Evolutionary conservation across 1,139 yeast species (phyloP).

Genomic region (Candida sojae): DNA sequence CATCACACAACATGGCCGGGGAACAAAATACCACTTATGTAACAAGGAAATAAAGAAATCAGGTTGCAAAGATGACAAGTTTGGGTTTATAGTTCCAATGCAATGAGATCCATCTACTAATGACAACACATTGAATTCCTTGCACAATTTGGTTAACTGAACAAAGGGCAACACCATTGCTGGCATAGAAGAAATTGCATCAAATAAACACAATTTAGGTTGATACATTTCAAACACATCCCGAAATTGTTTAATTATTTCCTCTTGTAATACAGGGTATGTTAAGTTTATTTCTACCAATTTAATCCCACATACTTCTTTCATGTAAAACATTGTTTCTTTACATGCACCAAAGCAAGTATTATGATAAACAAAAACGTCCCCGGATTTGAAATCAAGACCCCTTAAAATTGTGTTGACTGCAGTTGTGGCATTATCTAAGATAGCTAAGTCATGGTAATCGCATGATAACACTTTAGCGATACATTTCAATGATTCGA

Average conservation of each 20-base stretch:
- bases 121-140: slow-evolving; percentile 49
- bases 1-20: slow-evolving; percentile 59
- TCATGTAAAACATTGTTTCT: slow-evolving; percentile 52
- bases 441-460: slow-evolving; percentile 46
- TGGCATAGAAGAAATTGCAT: slow-evolving; percentile 65
- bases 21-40: slow-evolving; percentile 70
- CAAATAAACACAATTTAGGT: slow-evolving; percentile 54
- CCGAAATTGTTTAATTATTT: slow-evolving; percentile 45
- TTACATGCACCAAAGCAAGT: slow-evolving; percentile 62
- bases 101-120: slow-evolving; percentile 76
- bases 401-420: slow-evolving; percentile 61
- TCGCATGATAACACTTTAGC: slow-evolving; percentile 46
- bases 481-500: slow-evolving; percentile 30
- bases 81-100: slow-evolving; percentile 49
- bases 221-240: slow-evolving; percentile 23
- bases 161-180: slow-evolving; percentile 60
- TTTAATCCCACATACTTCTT: slow-evolving; percentile 42
- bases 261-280: slow-evolving; percentile 53
- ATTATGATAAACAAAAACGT: slow-evolving; percentile 49
- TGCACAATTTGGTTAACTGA: slow-evolving; percentile 48
- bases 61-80: slow-evolving; percentile 48
- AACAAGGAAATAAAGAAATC: slow-evolving; percentile 65
- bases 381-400: slow-evolving; percentile 52
- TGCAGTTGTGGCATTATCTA: slow-evolving; percentile 65
- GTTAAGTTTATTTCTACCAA: slow-evolving; percentile 41